Base-by-base conservation (phyloP, 768 basidiomycete genomes). In the Pilatotrama ljubarskyi region DNA sequence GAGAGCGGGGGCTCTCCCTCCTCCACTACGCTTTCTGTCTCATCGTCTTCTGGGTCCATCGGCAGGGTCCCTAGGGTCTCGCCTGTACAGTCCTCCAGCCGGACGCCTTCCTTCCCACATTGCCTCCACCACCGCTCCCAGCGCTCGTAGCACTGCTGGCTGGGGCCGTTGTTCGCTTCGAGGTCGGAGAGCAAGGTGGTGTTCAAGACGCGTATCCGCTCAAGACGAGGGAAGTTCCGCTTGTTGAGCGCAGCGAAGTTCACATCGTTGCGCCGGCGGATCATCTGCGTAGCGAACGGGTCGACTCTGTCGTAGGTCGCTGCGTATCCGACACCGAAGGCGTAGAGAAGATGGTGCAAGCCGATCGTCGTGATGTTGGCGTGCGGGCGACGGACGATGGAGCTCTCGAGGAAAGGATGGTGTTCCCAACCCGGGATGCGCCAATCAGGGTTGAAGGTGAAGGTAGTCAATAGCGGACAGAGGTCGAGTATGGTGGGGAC, bases 361-460 rank as follows among this genome's bases (percentile, higher is more conserved):
- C 90, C 90, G 29, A 91, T 82, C 38, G 82, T 80, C 0, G 69
- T 78, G 61, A 91, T 81, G 41, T 80, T 80, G 10, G 72, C 67
- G 60, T 87, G 89, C 2, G 88, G 86, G 10, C 74, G 75, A 55
- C 77, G 75, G 10, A 80, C 78, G 9, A 87, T 71, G 29, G 72
- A 68, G 22, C 53, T 58, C 59, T 74, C 70, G 4, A 68, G 70
- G 50, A 76, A 36, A 40, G 57, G 17, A 51, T 72, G 60, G 37
- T 62, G 58, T n/a, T 67, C 62, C 40, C 51, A 58, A 18, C 59
- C 63, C 0, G 66, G 69, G 15, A 87, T 71, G 13, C 81, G 80
- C 89, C 90, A 91, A 69, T 92, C 90, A 25, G 80, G 83, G 68
- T 90, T 91, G 75, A 92, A 91, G 22, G 81, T 78, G 69, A 92